Evolutionary conservation across 2,329 filamentous ascomycete genomes (phyloP).

Genomic region (Xylaria polymorpha): DNA sequence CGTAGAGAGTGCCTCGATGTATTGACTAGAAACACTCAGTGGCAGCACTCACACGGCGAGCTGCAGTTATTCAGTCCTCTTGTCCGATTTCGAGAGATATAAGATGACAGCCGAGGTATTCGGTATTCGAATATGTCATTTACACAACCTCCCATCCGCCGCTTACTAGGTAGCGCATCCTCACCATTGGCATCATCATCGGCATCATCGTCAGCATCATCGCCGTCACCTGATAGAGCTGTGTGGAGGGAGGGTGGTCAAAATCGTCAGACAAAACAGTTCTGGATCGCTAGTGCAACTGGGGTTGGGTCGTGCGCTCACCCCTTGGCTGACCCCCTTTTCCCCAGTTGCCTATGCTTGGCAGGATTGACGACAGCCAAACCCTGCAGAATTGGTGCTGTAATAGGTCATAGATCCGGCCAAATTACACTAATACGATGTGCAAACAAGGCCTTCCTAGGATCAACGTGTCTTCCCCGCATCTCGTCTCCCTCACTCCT

Average conservation of each 20-base stretch:
- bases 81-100: not conserved
- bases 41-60: not conserved
- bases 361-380: slow-evolving; percentile 22
- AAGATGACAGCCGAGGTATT: not conserved
- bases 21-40: not conserved
- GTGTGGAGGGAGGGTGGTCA: slow-evolving; percentile 20
- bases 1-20: not conserved
- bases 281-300: not conserved
- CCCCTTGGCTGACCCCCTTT: slow-evolving; percentile 14
- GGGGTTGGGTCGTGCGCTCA: slow-evolving; percentile 4
- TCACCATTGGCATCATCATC: not conserved
- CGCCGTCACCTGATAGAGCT: slow-evolving; percentile 18
- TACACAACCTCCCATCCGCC: not conserved
- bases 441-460: not conserved
- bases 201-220: not conserved
- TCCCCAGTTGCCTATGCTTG: slow-evolving; percentile 28
- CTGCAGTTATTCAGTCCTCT: not conserved
- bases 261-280: slow-evolving; percentile 17
- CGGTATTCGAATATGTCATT: not conserved
- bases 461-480: slow-evolving; percentile 31
- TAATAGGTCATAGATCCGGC: slow-evolving; percentile 31
- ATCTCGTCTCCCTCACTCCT: slow-evolving; percentile 20
- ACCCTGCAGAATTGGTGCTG: slow-evolving; percentile 7
- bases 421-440: slow-evolving; percentile 12
- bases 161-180: not conserved